Base-by-base conservation (phyloP, 164 flowering plant species). In the Umbellularia californica region DNA sequence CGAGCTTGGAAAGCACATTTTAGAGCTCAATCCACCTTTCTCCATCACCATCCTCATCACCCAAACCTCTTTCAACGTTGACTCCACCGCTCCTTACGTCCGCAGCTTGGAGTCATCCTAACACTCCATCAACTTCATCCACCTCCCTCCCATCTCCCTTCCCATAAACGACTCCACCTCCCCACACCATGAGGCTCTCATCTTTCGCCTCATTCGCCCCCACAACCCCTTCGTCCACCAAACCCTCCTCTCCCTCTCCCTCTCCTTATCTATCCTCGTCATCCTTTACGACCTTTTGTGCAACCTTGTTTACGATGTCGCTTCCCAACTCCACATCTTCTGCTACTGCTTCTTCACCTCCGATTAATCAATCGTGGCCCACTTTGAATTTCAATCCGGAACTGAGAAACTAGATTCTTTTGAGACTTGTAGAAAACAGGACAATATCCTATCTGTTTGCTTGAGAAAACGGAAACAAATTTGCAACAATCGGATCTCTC, bases 241-340 rank as follows among this genome's bases (percentile, higher is more conserved):
- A 13, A 65, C 84, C 60, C 83, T 83, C 58, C 35, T n/a, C 5
- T 28, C 81, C 69, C 51, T 81, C 65, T 81, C 84, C 71, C 27
- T 19, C 0, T 20, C 55, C 15, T 50, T 52, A 71, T 72, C 47
- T 71, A 24, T 84, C 75, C 70, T 22, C 1, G 75, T 82, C 51
- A 33, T 88, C 24, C 27, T 86, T 58, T 25, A 80, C 17, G 89
- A 88, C 63, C 25, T 77, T 51, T 88, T 88, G 75, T 77, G 84
- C 74, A 13, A 33, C 28, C 1, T 80, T 0, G 78, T 82, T 2
- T 62, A 77, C 7, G n/a, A 72, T 5, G 83, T 83, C 33, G 25
- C 84, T 0, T 11, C 25, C 30, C 11, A 47, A 3, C 79, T 85
- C 65, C 25, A 47, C 33, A 76, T 88, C 75, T 82, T 83, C 0